Conservation (phyloP, 2,329 filamentous ascomycete genomes). For the Alternaria arborescens region DNA sequence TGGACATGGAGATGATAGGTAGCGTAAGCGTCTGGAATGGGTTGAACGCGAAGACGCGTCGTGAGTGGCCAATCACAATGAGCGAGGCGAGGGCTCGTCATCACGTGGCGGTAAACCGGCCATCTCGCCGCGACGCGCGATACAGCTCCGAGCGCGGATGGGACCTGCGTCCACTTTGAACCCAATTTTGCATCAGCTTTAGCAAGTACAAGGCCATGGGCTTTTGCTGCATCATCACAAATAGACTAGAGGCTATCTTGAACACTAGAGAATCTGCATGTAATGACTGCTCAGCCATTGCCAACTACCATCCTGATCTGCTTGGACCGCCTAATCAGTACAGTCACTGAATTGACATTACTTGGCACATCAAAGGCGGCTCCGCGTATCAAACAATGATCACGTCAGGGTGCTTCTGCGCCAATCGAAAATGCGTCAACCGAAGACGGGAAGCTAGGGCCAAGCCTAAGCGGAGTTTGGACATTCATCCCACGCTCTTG, state of each 20-base stretch:
- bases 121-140: background rate
- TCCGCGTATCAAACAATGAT: background rate
- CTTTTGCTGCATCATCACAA: background rate
- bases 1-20: constrained; percentile 51
- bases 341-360: constrained; percentile 11
- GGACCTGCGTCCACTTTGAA: no score
- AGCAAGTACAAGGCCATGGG: no score
- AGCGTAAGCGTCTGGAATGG: constrained; percentile 9
- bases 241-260: no score
- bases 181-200: background rate
- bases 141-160: no score
- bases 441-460: constrained; percentile 28
- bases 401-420: constrained; percentile 18
- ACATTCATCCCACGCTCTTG: constrained; percentile 38
- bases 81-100: constrained; percentile 1
- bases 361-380: constrained; percentile 1
- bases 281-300: background rate
- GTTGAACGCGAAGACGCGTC: constrained; percentile 27
- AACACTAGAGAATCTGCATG: no score
- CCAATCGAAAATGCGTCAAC: constrained; percentile 27
- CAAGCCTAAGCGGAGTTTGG: constrained; percentile 20
- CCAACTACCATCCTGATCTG: no score
- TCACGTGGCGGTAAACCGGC: constrained; percentile 23
- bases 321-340: background rate
- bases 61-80: constrained; percentile 17